A percentile compares a stretch with the other conserved stretches of the same genome.
Conservation (phyloP, 352 stramenopile species). For the Phytophthora colocasiae region DNA sequence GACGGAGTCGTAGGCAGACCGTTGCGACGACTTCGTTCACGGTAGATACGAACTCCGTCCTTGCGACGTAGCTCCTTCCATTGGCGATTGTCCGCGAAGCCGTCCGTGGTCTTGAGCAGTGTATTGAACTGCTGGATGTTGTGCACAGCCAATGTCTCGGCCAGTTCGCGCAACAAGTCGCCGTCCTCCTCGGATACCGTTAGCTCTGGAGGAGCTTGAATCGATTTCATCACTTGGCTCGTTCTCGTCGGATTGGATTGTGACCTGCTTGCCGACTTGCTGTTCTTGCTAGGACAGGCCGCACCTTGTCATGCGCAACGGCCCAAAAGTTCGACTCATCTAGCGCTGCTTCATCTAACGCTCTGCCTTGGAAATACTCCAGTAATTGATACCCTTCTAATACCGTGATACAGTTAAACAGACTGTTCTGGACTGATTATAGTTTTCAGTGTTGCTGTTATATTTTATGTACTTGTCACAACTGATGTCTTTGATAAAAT, state of each 20-base stretch:
- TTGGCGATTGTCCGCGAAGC: background rate
- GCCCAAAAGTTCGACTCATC: slow-evolving; percentile 2
- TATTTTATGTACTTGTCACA: too few relatives aligned
- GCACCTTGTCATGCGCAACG: background rate
- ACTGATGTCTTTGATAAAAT: too few relatives aligned
- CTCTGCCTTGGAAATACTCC: too few relatives aligned
- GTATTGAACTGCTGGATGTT: slow-evolving; percentile 12
- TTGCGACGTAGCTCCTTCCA: slow-evolving; percentile 9
- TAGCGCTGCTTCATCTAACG: background rate
- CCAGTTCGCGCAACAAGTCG: slow-evolving; percentile 24
- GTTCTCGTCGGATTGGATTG: background rate
- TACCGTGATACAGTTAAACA: too few relatives aligned
- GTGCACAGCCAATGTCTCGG: slow-evolving; percentile 6
- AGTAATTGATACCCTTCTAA: too few relatives aligned
- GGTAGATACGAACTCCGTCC: slow-evolving; percentile 4
- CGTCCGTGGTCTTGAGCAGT: slow-evolving; percentile 8
- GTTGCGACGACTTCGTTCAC: background rate
- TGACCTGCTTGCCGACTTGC: background rate
- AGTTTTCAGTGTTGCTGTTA: too few relatives aligned
- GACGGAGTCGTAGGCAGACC: slow-evolving; percentile 25
- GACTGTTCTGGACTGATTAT: too few relatives aligned
- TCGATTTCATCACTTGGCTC: background rate
- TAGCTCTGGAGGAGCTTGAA: background rate
- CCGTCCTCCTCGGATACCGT: slow-evolving; percentile 19
- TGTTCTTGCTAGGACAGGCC: background rate